phyloP scores from a whole-genome alignment of 495 filamentous ascomycete species.

The Glonium stellatum region DNA sequence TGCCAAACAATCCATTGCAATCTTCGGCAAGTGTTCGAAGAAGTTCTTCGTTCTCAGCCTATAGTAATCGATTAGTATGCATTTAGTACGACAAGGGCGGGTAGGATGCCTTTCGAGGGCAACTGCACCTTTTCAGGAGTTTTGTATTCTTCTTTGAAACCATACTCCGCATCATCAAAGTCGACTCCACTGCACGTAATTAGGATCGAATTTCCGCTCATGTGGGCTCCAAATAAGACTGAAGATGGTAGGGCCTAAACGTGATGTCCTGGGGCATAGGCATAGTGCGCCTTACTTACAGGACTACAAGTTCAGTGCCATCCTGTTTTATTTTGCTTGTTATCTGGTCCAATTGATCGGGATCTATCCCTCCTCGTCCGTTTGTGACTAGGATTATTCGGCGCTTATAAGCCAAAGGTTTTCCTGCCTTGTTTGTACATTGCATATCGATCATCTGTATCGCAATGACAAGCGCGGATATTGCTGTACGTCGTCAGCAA shows the following conservation, averaged over 20 bases:
- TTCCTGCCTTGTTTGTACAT: constrained; percentile 51
- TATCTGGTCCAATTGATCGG: constrained; percentile 52
- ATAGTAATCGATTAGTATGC: neutral
- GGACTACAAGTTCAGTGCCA: constrained; percentile 66
- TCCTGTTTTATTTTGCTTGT: constrained; percentile 61
- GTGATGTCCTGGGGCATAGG: too few species aligned
- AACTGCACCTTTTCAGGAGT: constrained; percentile 46
- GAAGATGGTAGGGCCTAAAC: too few species aligned
- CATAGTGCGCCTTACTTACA: constrained; percentile 50
- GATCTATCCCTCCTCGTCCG: constrained; percentile 62
- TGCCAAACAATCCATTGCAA: constrained; percentile 67
- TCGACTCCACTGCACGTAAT: constrained; percentile 65
- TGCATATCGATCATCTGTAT: constrained; percentile 67
- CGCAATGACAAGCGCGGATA: constrained; percentile 80
- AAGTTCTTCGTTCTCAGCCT: constrained; percentile 61
- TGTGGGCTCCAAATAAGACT: too few species aligned
- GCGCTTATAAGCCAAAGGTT: constrained; percentile 80
- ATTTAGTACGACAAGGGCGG: neutral
- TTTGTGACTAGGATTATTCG: constrained; percentile 82
- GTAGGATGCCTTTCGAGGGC: neutral
- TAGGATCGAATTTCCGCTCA: constrained; percentile 18
- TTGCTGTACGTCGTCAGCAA: constrained; percentile 42
- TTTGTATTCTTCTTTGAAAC: constrained; percentile 92
- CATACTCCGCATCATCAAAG: constrained; percentile 88
- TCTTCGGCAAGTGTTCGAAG: constrained; percentile 57